phyloP scores from a whole-genome alignment of 768 basidiomycete genomes.

The Tricholoma sp. region DNA sequence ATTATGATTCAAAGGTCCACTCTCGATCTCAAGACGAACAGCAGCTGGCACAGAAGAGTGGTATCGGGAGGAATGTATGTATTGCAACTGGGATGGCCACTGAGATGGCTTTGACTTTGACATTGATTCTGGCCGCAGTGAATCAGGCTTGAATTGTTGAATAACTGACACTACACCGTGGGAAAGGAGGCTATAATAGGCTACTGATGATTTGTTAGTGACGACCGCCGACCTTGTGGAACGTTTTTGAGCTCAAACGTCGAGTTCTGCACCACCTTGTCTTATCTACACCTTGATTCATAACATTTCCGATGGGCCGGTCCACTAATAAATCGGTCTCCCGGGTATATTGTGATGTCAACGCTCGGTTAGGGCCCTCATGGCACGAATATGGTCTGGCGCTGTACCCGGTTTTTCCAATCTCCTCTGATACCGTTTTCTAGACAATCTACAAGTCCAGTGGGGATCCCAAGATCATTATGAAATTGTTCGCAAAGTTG shows the following conservation, averaged over 20 bases:
- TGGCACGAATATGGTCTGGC: constrained; percentile 92
- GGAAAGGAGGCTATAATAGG: constrained; percentile 11
- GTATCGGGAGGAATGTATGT: constrained; percentile 45
- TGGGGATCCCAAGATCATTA: constrained; percentile 98
- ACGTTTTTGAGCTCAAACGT: neutral
- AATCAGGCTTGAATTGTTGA: too few relatives aligned
- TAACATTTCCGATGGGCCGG: constrained; percentile 54
- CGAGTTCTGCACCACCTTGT: constrained; percentile 6
- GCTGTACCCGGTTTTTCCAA: constrained; percentile 18
- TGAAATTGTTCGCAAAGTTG: constrained; percentile 95
- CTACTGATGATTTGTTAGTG: too few relatives aligned
- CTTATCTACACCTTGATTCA: constrained; percentile 10
- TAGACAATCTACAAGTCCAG: constrained; percentile 94
- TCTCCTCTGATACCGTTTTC: constrained; percentile 18
- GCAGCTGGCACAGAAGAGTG: constrained; percentile 51
- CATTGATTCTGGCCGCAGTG: neutral
- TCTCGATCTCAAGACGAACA: constrained; percentile 35
- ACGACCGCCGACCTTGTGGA: neutral
- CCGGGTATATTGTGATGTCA: constrained; percentile 86
- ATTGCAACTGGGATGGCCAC: constrained; percentile 48
- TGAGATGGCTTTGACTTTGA: constrained; percentile 10
- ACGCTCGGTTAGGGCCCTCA: constrained; percentile 77
- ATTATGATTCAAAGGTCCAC: constrained; percentile 7
- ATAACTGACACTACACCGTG: too few relatives aligned
- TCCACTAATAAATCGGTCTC: constrained; percentile 73